Base-by-base conservation (phyloP, 2,329 filamentous ascomycete genomes). In the Ceratocystis huliohia region DNA sequence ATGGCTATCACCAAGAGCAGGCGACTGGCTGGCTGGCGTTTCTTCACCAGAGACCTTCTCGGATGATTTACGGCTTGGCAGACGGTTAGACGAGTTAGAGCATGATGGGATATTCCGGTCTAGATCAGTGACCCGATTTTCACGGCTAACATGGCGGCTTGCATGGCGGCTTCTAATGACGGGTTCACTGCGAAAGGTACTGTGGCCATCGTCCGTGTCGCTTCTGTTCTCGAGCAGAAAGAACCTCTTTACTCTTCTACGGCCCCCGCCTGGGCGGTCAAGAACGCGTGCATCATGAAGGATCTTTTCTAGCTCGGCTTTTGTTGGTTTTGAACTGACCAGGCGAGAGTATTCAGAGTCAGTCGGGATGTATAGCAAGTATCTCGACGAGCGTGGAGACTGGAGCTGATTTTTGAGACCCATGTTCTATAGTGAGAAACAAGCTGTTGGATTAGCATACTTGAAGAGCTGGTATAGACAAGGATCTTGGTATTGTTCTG, bases 341-440 rank as follows among this genome's bases (percentile, higher is more conserved):
- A 67, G 50, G 7, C 62, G 65, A 57, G 65, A 64, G 53, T 62
- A 67, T 64, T 67, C 65, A 20, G 61, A 59, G 20, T 67, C 65
- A 22, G 65, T 64, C 15, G 65, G 65, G 65, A 67, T 67, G 46
- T 67, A 67, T 5, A 67, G 65, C 41, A 67, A 48, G 53, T 67
- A 67, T 30, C 48, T 59, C 56, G 56, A 59, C 15, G 56, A 59
- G 22, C 56, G 28, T 59, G 56, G 28, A 37, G 56, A 30, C 13
- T 37, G 56, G 22, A 20, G 56, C 2, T 59, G 56, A 17, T 33
- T 59, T 59, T 59, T 59, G 56, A 59, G 30, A 59, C 56, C 28
- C 56, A 59, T 59, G 15, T 59, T 59, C 56, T 59, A 37, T n/a
- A 37, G 1, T 3, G 30, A 17, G 56, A n/a, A 7, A 15, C n/a